Evolutionary conservation across 2,329 filamentous ascomycete genomes (phyloP), one percentile per base, ranked within the genome.

Genomic region (Colletotrichum horii): DNA sequence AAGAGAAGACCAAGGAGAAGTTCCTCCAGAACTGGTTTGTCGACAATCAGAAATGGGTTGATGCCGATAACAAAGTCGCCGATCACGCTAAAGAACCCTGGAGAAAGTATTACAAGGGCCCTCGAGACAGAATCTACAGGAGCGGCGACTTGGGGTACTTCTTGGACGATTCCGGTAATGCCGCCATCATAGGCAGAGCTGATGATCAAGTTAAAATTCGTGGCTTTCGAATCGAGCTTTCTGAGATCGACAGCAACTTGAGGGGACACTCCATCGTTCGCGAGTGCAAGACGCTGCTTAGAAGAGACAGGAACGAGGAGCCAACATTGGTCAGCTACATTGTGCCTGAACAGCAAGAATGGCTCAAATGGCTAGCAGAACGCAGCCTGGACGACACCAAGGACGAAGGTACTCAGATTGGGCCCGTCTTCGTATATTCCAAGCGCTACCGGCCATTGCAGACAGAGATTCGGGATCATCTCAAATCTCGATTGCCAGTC

Each of bases 171-270:
- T 48, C 38, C 60, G 95, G 94, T 43, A 93, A 93, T 78, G 93
- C 95, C 14, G 94, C 94, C 80, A 94, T 93, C 81, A 65, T 70
- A 94, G 96, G 96, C 26, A 90, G 97, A 74, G 93, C 92, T 28
- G 96, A 98, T 81, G 91, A 94, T 79, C 96, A 98, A 83, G 95
- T 98, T 87, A 99, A 98, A 88, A 96, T 98, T 78, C 94, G 97
- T 76, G 96, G 96, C 2, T 98, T 98, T 89, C 91, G 96, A 76
- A 98, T 99, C 79, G 97, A 99, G 85, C 92, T 98, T 61, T 60
- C 28, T 30, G 22, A 60, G 15, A 61, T 61, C 3, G 28, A 30
- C 58, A 34, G 26, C 30, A 30, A 61, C 58, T 30, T 34, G 15
- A n/a, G 24, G 28, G 19, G 30, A 30, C 58, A 64, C 24, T 9